Conservation (phyloP, 2,329 filamentous ascomycete genomes). For the Lecanicillium sp. region DNA sequence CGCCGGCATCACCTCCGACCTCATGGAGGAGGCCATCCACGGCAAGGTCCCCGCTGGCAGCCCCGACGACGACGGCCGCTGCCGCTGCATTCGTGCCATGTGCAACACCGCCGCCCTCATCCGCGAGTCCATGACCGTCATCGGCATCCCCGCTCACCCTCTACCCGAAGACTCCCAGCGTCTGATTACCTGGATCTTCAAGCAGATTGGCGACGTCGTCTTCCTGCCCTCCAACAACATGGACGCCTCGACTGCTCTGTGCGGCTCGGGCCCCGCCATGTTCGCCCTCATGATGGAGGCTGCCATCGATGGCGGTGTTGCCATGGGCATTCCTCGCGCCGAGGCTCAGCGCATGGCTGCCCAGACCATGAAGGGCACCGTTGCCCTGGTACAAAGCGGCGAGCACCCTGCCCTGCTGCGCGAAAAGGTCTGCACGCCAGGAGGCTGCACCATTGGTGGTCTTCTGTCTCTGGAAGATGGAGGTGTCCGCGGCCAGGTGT, state of each 20-base stretch:
- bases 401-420: conserved; percentile 69
- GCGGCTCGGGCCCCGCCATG: conserved; percentile 69
- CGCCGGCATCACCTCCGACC: conserved; percentile 63
- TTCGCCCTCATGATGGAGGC: conserved; percentile 70
- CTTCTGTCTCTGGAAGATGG: conserved; percentile 68
- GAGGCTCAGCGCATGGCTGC: conserved; percentile 73
- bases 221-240: conserved; percentile 59
- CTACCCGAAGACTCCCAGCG: conserved; percentile 43
- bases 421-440: conserved; percentile 71
- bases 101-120: conserved; percentile 78
- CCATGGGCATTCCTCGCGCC: conserved; percentile 66
- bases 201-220: conserved; percentile 62
- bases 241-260: conserved; percentile 68
- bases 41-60: conserved; percentile 40
- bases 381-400: conserved; percentile 59
- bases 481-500: conserved; percentile 56
- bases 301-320: conserved; percentile 68
- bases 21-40: conserved; percentile 60
- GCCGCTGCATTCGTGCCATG: conserved; percentile 69
- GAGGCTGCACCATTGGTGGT: conserved; percentile 71
- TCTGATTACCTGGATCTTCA: conserved; percentile 71
- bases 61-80: conserved; percentile 39
- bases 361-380: conserved; percentile 69
- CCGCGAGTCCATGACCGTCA: conserved; percentile 75
- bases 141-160: conserved; percentile 54